Evolutionary conservation across 257 asterid species (phyloP), one percentile per base, ranked within the genome.

Genomic region (Solanum verrucosum): DNA sequence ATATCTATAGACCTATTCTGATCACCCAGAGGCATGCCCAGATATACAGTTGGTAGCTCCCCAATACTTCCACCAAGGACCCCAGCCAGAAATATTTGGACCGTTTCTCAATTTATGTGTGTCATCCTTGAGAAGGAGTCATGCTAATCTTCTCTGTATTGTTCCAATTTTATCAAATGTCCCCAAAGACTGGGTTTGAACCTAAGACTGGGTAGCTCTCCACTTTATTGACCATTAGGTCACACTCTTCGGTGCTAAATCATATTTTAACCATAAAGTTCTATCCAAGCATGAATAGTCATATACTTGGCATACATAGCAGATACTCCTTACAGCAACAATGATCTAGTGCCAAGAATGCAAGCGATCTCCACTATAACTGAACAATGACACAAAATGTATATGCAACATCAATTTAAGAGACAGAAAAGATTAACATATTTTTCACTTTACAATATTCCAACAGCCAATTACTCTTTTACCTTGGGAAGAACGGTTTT

Each of bases 401-500:
- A 29, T 20, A 46, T 46, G 85, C 68, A 46, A 31, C 85, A 18
- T 16, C 85, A 29, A 46, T 29, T 81, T 46, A 81, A 81, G 68
- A 81, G 67, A 46, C 40, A 29, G 68, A 81, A 16, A 78, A 46
- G 85, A 46, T 16, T 29, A 34, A 49, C 20, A 42, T 60, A 88
- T 65, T 87, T 83, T 89, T 85, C 87, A 60, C 87, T 67, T 74
- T 77, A 31, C 23, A 52, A 87, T 44, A 87, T 85, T 84, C 73
- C 42, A 72, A 70, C 86, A 72, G 88, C 83, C 35, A 88, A 87
- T 27, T 90, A 38, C 78, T 60, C 70, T 38, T 90, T 87, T 87
- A 97, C 99, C 99, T 91, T 90, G 95, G 92, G 95, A 89, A 83
- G 97, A 88, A 88, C 93, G 90, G 88, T 88, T 89, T 84, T 87